Percentiles rank a stretch among this genome's conserved stretches.
These are phyloP conservation scores for Dothistroma pini DNA, from an alignment of 2,329 filamentous ascomycete species.

Conservation along the genomic window DNA sequence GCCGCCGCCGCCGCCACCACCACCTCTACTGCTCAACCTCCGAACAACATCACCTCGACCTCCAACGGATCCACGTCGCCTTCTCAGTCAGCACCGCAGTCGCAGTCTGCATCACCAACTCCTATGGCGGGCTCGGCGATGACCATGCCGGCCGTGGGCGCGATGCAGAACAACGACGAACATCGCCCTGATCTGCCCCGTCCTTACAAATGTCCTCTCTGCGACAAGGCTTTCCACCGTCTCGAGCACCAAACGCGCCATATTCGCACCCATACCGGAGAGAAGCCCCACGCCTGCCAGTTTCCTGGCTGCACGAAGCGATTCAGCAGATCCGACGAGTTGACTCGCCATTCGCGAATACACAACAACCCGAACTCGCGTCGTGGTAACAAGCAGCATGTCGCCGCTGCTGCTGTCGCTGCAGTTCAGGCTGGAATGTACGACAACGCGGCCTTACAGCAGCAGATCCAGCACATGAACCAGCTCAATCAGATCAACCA, in stretches of 20 bases:
- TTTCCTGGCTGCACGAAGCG: constrained; percentile 96
- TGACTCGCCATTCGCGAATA: constrained; percentile 95
- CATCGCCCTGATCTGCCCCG: constrained; percentile 81
- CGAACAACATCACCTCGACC: constrained; percentile 8
- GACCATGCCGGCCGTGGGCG: constrained; percentile 46
- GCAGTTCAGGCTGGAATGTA: constrained; percentile 52
- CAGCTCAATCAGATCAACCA: constrained; percentile 71
- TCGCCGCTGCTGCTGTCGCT: constrained; percentile 54
- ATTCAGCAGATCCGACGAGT: constrained; percentile 92
- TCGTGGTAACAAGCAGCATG: constrained; percentile 79
- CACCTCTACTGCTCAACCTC: constrained; percentile 6
- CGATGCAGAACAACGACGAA: constrained; percentile 61
- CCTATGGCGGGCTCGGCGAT: constrained; percentile 44
- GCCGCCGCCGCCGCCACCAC: constrained; percentile 9
- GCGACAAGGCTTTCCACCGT: constrained; percentile 97
- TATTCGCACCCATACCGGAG: constrained; percentile 94
- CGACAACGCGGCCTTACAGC: constrained; percentile 42
- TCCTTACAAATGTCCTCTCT: constrained; percentile 97
- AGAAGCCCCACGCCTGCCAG: constrained; percentile 96
- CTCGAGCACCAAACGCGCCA: constrained; percentile 90
- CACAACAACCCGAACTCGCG: constrained; percentile 99
- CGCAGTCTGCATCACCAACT: constrained; percentile 13
- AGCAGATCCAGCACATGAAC: constrained; percentile 56
- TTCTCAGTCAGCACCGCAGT: constrained; percentile 12
- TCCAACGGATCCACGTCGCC: constrained; percentile 5